A percentile compares a stretch with the other conserved stretches of the same genome.
These are phyloP conservation scores for Tetrahymena thermophila DNA, from an alignment of 73 alveolate genomes.

Conservation along the genomic window DNA sequence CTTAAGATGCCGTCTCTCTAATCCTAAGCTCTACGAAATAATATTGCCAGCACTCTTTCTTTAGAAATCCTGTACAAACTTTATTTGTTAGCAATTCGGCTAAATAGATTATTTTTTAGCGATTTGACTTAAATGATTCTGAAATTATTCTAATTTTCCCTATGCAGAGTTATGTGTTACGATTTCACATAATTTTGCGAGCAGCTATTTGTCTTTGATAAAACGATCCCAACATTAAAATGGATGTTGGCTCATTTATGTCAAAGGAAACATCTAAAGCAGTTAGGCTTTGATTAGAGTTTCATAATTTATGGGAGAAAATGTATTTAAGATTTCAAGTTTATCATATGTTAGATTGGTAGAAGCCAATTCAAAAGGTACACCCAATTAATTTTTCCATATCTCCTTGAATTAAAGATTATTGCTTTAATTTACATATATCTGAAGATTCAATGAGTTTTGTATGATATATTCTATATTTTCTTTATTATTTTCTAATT, in stretches of 20 bases:
- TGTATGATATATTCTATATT: not conserved
- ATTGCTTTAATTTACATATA: not conserved
- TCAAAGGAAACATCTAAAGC: not conserved
- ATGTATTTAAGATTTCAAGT: not conserved
- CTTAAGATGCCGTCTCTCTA: not conserved
- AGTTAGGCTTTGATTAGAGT: not conserved
- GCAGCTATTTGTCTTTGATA: not conserved
- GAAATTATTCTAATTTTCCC: not conserved
- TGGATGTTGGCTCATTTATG: not conserved
- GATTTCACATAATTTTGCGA: not conserved
- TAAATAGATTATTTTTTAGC: not conserved
- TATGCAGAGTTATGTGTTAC: not conserved
- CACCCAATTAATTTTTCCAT: not conserved
- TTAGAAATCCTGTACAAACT: not conserved
- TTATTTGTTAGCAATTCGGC: not conserved
- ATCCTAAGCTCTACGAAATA: not conserved
- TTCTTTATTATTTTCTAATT: not conserved
- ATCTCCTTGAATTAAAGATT: not conserved
- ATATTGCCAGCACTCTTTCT: not conserved
- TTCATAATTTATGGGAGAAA: not conserved
- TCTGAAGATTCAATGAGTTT: not conserved
- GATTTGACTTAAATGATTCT: not conserved
- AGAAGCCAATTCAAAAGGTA: not conserved
- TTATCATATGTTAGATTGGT: not conserved
- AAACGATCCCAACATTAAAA: not conserved